A percentile compares a stretch with the other conserved stretches of the same genome.
Evolutionary conservation across 2,329 filamentous ascomycete genomes (phyloP).

Genomic region (Diaporthe humulicola): DNA sequence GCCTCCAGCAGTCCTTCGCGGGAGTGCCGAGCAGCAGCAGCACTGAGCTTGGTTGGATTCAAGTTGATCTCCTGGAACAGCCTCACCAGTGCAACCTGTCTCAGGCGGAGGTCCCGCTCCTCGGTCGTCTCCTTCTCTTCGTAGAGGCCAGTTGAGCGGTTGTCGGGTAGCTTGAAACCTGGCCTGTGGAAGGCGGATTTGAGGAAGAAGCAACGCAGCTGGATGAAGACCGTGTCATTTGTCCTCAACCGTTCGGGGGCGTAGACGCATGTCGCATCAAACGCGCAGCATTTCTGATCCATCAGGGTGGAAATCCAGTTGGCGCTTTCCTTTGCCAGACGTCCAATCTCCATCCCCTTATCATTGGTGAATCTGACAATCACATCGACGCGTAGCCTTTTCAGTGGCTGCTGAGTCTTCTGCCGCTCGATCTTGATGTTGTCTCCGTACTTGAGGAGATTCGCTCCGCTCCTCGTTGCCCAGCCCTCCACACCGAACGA

Average conservation of each 20-base stretch:
- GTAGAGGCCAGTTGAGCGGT: slow-evolving; percentile 80
- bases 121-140: slow-evolving; percentile 88
- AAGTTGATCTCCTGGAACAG: slow-evolving; percentile 92
- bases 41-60: slow-evolving; percentile 80
- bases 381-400: slow-evolving; percentile 77
- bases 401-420: slow-evolving; percentile 73
- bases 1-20: slow-evolving; percentile 87
- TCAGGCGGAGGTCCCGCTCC: slow-evolving; percentile 84
- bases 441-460: slow-evolving; percentile 85
- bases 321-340: slow-evolving; percentile 87
- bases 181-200: slow-evolving; percentile 78
- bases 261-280: slow-evolving; percentile 90
- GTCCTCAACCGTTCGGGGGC: slow-evolving; percentile 87
- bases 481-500: slow-evolving; percentile 93
- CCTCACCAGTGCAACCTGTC: slow-evolving; percentile 89
- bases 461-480: slow-evolving; percentile 86
- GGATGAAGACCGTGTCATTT: slow-evolving; percentile 94
- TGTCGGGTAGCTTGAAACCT: slow-evolving; percentile 73
- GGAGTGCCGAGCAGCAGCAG: slow-evolving; percentile 81
- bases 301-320: slow-evolving; percentile 93
- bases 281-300: slow-evolving; percentile 89
- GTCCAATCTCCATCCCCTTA: slow-evolving; percentile 84
- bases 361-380: slow-evolving; percentile 91
- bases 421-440: slow-evolving; percentile 88
- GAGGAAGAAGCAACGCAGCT: slow-evolving; percentile 83